Conservation (phyloP, 768 basidiomycete genomes). For the Termitomyces titanicus region DNA sequence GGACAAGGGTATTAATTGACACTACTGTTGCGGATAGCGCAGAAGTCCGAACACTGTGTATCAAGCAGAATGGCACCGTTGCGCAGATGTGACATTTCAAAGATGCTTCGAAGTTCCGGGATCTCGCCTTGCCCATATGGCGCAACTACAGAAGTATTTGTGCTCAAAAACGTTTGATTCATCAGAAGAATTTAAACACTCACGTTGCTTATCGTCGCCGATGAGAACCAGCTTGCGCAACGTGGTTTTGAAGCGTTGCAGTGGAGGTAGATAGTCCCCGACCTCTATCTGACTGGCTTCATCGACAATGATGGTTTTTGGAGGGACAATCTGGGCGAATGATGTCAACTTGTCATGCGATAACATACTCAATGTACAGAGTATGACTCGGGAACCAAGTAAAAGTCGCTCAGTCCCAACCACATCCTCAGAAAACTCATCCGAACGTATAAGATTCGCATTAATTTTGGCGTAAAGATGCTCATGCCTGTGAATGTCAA, state of each 20-base stretch:
- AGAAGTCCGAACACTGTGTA: constrained; percentile 51
- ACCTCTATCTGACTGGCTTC: constrained; percentile 56
- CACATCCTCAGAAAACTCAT: constrained; percentile 20
- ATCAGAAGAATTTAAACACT: constrained; percentile 17
- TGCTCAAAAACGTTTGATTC: background rate
- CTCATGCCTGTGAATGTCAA: constrained; percentile 53
- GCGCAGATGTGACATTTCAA: constrained; percentile 52
- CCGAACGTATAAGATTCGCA: constrained; percentile 46
- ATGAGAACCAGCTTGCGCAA: constrained; percentile 46
- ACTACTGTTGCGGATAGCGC: background rate
- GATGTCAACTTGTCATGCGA: constrained; percentile 27
- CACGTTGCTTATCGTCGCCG: constrained; percentile 52
- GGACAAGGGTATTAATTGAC: background rate
- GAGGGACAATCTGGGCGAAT: constrained; percentile 28
- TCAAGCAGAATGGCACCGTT: constrained; percentile 43
- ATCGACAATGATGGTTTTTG: constrained; percentile 43
- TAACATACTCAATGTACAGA: constrained; percentile 70
- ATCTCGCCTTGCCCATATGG: constrained; percentile 59
- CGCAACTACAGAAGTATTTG: constrained; percentile 42
- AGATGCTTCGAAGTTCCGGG: constrained; percentile 50
- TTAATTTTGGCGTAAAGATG: constrained; percentile 54
- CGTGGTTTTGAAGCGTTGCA: constrained; percentile 28
- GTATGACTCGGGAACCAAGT: constrained; percentile 46
- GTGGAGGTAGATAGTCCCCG: constrained; percentile 41
- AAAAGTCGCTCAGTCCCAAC: constrained; percentile 24